phyloP scores from a whole-genome alignment of 2,329 filamentous ascomycete species.

The Arthrobotrys sinensis region DNA sequence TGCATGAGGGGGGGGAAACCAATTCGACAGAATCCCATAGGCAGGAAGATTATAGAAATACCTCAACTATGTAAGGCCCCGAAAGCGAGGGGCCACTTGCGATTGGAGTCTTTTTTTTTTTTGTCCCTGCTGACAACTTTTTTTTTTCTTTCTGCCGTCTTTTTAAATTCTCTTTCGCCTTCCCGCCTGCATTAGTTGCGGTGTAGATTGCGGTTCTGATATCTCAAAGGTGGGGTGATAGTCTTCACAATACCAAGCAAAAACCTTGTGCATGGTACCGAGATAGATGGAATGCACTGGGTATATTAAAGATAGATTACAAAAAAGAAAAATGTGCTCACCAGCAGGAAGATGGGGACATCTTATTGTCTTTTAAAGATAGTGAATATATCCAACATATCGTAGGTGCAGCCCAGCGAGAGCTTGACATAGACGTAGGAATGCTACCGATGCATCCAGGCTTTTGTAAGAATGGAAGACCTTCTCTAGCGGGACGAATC shows the following conservation, averaged over 20 bases:
- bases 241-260: constrained; percentile 8
- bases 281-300: constrained; percentile 23
- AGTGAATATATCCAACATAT: constrained; percentile 27
- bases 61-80: constrained; percentile 40
- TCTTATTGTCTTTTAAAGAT: not conserved
- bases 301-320: constrained; percentile 17
- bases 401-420: constrained; percentile 9
- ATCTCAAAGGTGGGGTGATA: constrained; percentile 49
- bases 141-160: not conserved
- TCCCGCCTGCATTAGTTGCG: not conserved
- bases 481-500: no score
- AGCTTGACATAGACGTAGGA: not conserved
- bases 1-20: constrained; percentile 19
- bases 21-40: constrained; percentile 4
- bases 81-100: constrained; percentile 31
- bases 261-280: constrained; percentile 17
- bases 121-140: no score
- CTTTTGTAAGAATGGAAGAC: not conserved
- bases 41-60: constrained; percentile 41
- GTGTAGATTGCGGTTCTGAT: constrained; percentile 33
- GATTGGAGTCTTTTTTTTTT: no score
- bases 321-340: constrained; percentile 55
- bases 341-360: not conserved
- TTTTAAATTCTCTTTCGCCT: not conserved
- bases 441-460: constrained; percentile 2